A percentile compares a stretch with the other conserved stretches of the same genome.
phyloP scores from a whole-genome alignment of 441 rosid genomes.

The Codiaeum variegatum region DNA sequence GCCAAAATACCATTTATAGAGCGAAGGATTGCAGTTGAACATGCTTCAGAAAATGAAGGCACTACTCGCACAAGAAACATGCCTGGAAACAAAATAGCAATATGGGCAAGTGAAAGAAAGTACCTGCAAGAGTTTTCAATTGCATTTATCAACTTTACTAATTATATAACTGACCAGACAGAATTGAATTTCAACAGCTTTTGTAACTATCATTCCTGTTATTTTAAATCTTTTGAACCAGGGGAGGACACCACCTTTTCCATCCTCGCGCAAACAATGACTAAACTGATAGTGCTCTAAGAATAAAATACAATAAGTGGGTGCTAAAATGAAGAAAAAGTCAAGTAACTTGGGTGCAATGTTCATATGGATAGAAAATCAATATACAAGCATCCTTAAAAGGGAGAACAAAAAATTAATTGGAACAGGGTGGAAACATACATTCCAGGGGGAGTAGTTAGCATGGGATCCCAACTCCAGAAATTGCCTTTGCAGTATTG shows the following conservation, averaged over 20 bases:
- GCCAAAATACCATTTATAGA: slow-evolving; percentile 64
- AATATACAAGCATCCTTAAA: not conserved
- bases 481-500: slow-evolving; percentile 74
- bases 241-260: not conserved
- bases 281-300: not conserved
- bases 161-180: not conserved
- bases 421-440: slow-evolving; percentile 24
- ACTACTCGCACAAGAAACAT: slow-evolving; percentile 30
- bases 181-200: not conserved
- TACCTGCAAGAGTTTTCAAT: slow-evolving; percentile 56
- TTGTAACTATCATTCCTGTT: not conserved
- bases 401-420: not conserved
- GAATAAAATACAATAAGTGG: not conserved
- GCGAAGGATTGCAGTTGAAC: slow-evolving; percentile 61
- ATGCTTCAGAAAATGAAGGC: slow-evolving; percentile 44
- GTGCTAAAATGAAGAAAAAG: not conserved
- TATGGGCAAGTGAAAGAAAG: slow-evolving; percentile 75
- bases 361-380: not conserved
- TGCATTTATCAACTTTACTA: slow-evolving; percentile 19
- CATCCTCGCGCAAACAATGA: not conserved
- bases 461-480: slow-evolving; percentile 95
- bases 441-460: slow-evolving; percentile 97
- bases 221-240: not conserved
- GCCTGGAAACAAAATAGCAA: slow-evolving; percentile 70
- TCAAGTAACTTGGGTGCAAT: not conserved